Base-by-base conservation (phyloP, 345 rosid genomes). In the Luvunga scandens region DNA sequence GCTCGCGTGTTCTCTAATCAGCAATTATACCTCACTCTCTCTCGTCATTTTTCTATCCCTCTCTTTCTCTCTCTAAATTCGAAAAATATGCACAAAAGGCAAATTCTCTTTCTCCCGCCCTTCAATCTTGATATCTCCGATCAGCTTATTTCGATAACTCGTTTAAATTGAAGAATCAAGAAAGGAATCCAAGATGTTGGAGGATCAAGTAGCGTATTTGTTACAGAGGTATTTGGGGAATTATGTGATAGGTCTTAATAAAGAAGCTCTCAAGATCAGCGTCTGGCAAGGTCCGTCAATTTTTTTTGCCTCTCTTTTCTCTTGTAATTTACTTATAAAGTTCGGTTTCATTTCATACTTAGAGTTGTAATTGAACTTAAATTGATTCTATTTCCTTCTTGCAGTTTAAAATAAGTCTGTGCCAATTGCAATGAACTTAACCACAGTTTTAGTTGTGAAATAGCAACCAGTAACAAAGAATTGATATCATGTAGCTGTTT, bases 231-330 rank as follows among this genome's bases (percentile, higher is more conserved):
- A 91, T 81, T 77, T 96, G 75, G 99, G 99, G 69, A 96, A 94
- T 75, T 96, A 96, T 57, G 97, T 96, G 70, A 84, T 81, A 71
- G 99, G 98, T 6, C 92, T 96, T 83, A 94, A 77, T 75, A 96
- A 92, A 82, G 98, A 96, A 83, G 98, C 98, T 76, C 98, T 96
- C 81, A 91, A 92, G 81, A 96, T 96, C 87, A 92, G 99, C 81
- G 99, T 96, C 66, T 96, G 99, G 99, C 85, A 79, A 89, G 99
- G 99, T 96, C 31, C 48, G 77, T 33, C n/a, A 48, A 24, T 6
- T 59, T 63, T n/a, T n/a, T 22, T 76, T 53, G 0, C 6, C 36
- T 66, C 39, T 34, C n/a, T 0, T 24, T 70, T n/a, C 4, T 13
- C 9, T 39, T 4, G 28, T 34, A 45, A 10, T 66, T 3, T 31